Conservation (phyloP, 257 asterid genomes). For the Solanum appendiculatum region DNA sequence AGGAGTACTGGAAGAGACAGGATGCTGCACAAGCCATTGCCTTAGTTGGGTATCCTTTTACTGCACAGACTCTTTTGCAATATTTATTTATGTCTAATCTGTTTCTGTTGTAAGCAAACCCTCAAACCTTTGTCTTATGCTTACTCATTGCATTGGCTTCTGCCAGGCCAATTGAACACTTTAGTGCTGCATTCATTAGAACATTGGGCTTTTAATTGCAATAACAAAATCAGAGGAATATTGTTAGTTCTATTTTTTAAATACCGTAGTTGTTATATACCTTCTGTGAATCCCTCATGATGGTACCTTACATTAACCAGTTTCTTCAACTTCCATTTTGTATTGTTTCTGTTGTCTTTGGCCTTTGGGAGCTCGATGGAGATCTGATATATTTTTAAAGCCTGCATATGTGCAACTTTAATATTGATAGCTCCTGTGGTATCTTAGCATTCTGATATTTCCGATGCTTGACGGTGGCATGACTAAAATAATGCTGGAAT, state of each 20-base stretch:
- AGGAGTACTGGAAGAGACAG: slow-evolving; percentile 36
- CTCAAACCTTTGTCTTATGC: neutral
- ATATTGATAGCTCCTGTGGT: neutral
- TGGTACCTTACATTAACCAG: neutral
- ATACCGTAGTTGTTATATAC: neutral
- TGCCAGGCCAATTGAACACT: neutral
- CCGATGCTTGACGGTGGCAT: neutral
- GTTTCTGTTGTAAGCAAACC: neutral
- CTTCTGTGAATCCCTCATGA: neutral
- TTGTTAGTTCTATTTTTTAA: neutral
- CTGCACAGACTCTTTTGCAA: neutral
- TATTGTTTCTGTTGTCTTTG: neutral
- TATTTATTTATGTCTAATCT: neutral
- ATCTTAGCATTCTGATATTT: neutral
- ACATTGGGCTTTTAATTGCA: neutral
- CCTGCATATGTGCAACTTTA: neutral
- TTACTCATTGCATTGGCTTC: neutral
- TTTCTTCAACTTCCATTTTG: neutral
- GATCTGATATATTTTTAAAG: neutral
- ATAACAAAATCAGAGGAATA: neutral
- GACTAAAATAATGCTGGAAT: neutral
- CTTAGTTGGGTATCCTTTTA: slow-evolving; percentile 21
- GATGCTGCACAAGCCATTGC: slow-evolving; percentile 37
- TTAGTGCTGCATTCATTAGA: neutral
- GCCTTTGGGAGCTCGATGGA: neutral